These are phyloP conservation scores for Vitis riparia DNA, from an alignment of 164 flowering plant species.

Conservation along the genomic window DNA sequence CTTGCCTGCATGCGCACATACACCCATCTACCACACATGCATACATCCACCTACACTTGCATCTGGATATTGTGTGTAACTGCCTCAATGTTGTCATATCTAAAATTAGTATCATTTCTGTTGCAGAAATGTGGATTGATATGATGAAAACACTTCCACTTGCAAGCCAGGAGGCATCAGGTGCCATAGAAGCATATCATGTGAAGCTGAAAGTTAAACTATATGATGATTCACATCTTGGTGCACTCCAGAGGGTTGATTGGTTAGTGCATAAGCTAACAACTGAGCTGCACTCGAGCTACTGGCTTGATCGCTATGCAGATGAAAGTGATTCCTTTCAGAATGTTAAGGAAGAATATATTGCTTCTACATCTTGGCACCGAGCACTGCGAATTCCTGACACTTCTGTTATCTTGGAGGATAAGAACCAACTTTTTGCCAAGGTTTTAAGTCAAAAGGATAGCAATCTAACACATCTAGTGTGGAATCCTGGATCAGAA, in stretches of 20 bases:
- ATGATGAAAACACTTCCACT: slow-evolving; percentile 73
- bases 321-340: slow-evolving; percentile 89
- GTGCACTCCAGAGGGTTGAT: slow-evolving; percentile 87
- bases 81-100: not conserved
- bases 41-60: no score
- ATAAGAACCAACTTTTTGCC: slow-evolving; percentile 56
- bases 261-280: slow-evolving; percentile 95
- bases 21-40: not conserved
- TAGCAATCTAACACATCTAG: slow-evolving; percentile 35
- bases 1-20: not conserved
- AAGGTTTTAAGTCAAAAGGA: slow-evolving; percentile 75
- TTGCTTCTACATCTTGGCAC: slow-evolving; percentile 91
- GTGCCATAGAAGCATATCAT: slow-evolving; percentile 94
- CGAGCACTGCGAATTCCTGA: slow-evolving; percentile 79
- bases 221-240: slow-evolving; percentile 90
- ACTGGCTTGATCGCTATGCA: slow-evolving; percentile 91
- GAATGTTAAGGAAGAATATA: slow-evolving; percentile 81
- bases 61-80: not conserved
- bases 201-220: slow-evolving; percentile 79
- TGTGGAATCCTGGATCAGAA: slow-evolving; percentile 97
- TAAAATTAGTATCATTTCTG: not conserved
- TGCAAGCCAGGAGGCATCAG: slow-evolving; percentile 89
- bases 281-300: slow-evolving; percentile 86
- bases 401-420: slow-evolving; percentile 54
- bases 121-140: slow-evolving; percentile 90